Conservation (phyloP, 1,284 basidiomycete genomes). For the Vanrija sp. region DNA sequence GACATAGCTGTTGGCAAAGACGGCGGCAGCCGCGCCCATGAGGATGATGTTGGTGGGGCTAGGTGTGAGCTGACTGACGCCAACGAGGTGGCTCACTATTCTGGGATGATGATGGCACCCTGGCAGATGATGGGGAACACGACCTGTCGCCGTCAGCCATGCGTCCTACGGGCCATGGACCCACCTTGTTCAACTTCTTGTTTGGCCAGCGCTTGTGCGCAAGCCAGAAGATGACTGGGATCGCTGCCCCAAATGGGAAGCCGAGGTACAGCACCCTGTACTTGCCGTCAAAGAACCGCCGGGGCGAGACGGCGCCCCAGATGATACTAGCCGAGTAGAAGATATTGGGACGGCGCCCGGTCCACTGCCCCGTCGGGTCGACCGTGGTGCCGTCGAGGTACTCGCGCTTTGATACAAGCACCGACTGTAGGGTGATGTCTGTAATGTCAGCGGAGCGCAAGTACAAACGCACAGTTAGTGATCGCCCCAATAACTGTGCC, state of each 20-base stretch:
- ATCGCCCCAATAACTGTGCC: conserved; percentile 52
- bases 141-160: conserved; percentile 28
- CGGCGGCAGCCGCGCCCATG: conserved; percentile 47
- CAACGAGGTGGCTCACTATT: conserved; percentile 33
- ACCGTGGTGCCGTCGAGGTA: conserved; percentile 45
- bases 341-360: conserved; percentile 43
- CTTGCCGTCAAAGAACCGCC: conserved; percentile 51
- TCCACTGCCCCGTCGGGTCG: conserved; percentile 53
- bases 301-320: conserved; percentile 51
- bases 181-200: conserved; percentile 42
- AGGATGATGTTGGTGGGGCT: conserved; percentile 54
- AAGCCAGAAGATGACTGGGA: conserved; percentile 48
- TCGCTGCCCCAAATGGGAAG: conserved; percentile 49
- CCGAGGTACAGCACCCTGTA: conserved; percentile 50
- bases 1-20: conserved; percentile 45
- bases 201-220: conserved; percentile 49
- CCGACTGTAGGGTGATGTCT: conserved; percentile 50
- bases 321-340: conserved; percentile 50
- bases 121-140: conserved; percentile 54
- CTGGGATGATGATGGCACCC: conserved; percentile 49
- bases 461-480: conserved; percentile 42
- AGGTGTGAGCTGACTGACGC: conserved; percentile 9
- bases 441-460: conserved; percentile 1
- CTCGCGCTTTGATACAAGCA: conserved; percentile 40
- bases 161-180: not conserved